Base-by-base conservation (phyloP, 2,329 filamentous ascomycete genomes). In the Epichloe brachyelytri region DNA sequence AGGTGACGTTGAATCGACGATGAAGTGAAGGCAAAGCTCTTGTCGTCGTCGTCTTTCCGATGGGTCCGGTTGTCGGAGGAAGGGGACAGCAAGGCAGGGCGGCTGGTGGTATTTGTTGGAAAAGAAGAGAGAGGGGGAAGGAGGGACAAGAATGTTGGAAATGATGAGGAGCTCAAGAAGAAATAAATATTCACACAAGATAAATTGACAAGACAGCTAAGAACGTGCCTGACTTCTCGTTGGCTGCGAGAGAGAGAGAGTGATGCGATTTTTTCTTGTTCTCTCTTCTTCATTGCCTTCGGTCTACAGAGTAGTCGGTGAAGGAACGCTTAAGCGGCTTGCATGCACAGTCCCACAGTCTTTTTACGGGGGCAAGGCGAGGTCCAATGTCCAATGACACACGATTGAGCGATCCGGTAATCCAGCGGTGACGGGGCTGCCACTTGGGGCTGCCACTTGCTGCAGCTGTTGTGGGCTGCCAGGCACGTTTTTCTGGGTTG, bases 391-490 rank as follows among this genome's bases (percentile, higher is more conserved):
- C 55, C 57, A 58, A 52, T 54, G 51, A 39, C 52, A 55, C 49
- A 49, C 46, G 40, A 46, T 48, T 38, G 47, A 50, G 50, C 48
- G 36, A 57, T 50, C 22, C 22, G 22, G 7, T 26, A 26, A 26
- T 26, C 48, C 48, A 53, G 56, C 56, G 56, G 56, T 58, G 56
- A 58, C 56, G 49, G 51, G 22, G 22, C 22, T 26, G 22, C 22
- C 22, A 26, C 22, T 26, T 26, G 22, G 22, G 51, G 52, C 33
- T 47, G 40, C 34, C 36, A 15, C 39, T 40, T 48, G 48, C 30
- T 50, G 48, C 39, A 40, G 38, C 44, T 48, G 48, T 36, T 39
- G 51, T 53, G 51, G 48, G 49, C 26, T 45, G 45, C 37, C 51
- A 48, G 48, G 41, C 51, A 53, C 51, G 48, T 53, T 53, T 53